These are phyloP conservation scores for Kockiozyma suomiensis DNA, from an alignment of 805 yeast genomes.

Conservation along the genomic window DNA sequence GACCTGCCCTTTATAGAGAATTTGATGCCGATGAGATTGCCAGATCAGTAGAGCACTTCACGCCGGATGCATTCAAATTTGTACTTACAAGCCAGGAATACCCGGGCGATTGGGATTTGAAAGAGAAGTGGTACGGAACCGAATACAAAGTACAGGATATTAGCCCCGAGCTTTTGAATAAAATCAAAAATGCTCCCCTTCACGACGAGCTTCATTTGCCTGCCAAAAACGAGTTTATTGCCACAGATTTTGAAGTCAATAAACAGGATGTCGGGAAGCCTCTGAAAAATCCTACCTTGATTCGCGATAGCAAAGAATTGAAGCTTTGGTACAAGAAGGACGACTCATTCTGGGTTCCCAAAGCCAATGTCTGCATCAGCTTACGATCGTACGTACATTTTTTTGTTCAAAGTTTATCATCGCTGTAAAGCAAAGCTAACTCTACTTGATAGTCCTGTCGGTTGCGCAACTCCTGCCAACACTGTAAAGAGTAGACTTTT, in stretches of 20 bases:
- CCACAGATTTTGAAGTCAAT: conserved; percentile 70
- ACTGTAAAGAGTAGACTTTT: conserved; percentile 62
- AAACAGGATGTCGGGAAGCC: conserved; percentile 46
- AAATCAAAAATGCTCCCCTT: conserved; percentile 42
- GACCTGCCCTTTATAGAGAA: conserved; percentile 54
- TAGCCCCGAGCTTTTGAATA: conserved; percentile 45
- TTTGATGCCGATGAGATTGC: conserved; percentile 60
- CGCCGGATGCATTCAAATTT: conserved; percentile 62
- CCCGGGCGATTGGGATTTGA: conserved; percentile 49
- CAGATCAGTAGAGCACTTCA: conserved; percentile 54
- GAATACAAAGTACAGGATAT: conserved; percentile 60
- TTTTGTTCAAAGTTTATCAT: conserved; percentile 31
- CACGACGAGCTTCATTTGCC: conserved; percentile 59
- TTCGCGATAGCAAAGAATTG: conserved; percentile 54
- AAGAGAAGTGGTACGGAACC: conserved; percentile 91
- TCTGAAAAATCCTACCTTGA: conserved; percentile 60
- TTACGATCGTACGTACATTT: conserved; percentile 48
- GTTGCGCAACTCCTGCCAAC: conserved; percentile 60
- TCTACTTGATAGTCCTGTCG: conserved; percentile 50
- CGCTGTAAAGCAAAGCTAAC: not conserved
- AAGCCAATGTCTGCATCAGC: conserved; percentile 67
- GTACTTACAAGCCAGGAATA: conserved; percentile 57
- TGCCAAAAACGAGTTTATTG: conserved; percentile 74
- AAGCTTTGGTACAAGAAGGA: conserved; percentile 89
- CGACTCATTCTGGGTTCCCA: conserved; percentile 86